These are phyloP conservation scores for Leccinum griseonigrum DNA, from an alignment of 1,284 basidiomycete genomes.

Conservation along the genomic window DNA sequence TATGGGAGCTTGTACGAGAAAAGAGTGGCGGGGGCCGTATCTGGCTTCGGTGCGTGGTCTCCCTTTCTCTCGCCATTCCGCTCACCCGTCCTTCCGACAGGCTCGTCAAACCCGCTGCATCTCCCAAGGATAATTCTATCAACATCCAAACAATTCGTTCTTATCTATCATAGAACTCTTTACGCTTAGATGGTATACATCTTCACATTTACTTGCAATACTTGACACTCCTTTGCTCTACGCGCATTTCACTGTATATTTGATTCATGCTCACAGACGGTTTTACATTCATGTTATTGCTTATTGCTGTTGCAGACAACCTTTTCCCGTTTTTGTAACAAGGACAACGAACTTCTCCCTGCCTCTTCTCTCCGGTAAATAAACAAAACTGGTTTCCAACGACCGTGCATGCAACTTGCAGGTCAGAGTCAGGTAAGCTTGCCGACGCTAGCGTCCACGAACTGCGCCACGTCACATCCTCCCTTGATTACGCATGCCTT, in stretches of 20 bases:
- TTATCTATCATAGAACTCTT: slow-evolving; percentile 23
- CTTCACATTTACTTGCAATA: slow-evolving; percentile 4
- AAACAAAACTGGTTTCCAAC: not conserved
- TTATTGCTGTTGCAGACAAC: slow-evolving; percentile 20
- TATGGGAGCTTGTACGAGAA: slow-evolving; percentile 63
- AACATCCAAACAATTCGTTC: slow-evolving; percentile 24
- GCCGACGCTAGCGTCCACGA: slow-evolving; percentile 17
- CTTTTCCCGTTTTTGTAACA: slow-evolving; percentile 2
- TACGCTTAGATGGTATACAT: slow-evolving; percentile 19
- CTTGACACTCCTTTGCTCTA: slow-evolving; percentile 5
- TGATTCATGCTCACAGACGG: slow-evolving; percentile 2
- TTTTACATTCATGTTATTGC: slow-evolving; percentile 13
- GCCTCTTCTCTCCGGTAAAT: not conserved
- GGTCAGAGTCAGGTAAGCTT: slow-evolving; percentile 18
- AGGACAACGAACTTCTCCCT: slow-evolving; percentile 1
- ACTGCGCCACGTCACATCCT: slow-evolving; percentile 15
- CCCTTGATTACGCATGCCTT: slow-evolving; percentile 26
- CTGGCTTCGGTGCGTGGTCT: slow-evolving; percentile 58
- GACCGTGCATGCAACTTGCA: not conserved
- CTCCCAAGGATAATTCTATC: slow-evolving; percentile 20
- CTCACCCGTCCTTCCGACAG: slow-evolving; percentile 9
- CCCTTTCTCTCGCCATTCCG: not conserved
- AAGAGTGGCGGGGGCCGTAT: slow-evolving; percentile 55
- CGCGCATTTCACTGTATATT: slow-evolving; percentile 18
- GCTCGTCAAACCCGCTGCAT: slow-evolving; percentile 22